phyloP scores from a whole-genome alignment of 108 stramenopile genomes.

The Nitzschia sp. region DNA sequence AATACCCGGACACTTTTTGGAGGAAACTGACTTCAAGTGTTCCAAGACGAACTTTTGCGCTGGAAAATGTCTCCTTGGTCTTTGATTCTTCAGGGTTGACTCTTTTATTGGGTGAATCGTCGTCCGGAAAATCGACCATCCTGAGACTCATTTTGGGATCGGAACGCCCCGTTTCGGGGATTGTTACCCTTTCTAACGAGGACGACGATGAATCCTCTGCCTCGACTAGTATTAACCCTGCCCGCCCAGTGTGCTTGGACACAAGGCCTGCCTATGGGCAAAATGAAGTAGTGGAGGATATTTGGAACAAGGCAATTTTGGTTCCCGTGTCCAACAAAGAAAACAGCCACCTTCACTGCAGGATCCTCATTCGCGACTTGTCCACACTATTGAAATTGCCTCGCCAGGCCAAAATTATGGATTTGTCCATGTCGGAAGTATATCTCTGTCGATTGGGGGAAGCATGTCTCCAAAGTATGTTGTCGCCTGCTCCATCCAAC shows the following conservation, averaged over 20 bases:
- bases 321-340: background rate
- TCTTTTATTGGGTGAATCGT: constrained; percentile 44
- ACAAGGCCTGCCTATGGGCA: constrained; percentile 11
- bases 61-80: constrained; percentile 23
- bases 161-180: constrained; percentile 11
- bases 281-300: constrained; percentile 1
- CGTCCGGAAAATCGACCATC: constrained; percentile 46
- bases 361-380: background rate
- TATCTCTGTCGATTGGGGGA: constrained; percentile 31
- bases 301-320: background rate
- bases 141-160: constrained; percentile 12
- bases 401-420: background rate
- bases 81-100: background rate
- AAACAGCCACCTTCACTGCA: background rate
- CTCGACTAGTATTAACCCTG: background rate
- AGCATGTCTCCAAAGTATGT: constrained; percentile 38
- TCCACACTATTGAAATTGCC: background rate
- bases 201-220: too few relatives aligned
- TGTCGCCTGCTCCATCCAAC: background rate
- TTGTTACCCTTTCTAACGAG: background rate
- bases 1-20: constrained; percentile 33
- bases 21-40: constrained; percentile 33
- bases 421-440: constrained; percentile 40
- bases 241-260: constrained; percentile 36
- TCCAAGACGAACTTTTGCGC: constrained; percentile 36